Conservation (phyloP, 495 filamentous ascomycete species). For the Aspergillus panamensis region DNA sequence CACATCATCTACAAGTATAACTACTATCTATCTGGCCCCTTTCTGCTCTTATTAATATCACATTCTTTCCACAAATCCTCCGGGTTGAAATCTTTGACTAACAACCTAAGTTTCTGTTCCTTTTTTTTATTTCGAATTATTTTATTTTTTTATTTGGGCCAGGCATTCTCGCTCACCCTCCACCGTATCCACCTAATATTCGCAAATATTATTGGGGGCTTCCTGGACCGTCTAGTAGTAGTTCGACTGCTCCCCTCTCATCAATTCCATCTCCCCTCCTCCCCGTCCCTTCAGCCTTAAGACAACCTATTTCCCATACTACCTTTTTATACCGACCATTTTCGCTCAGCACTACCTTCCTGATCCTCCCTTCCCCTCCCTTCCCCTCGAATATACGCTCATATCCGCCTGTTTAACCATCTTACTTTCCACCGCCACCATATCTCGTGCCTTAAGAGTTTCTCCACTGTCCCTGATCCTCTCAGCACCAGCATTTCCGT, state of each 20-base stretch:
- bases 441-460: background rate
- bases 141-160: conserved; percentile 20
- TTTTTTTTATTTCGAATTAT: conserved; percentile 5
- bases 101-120: conserved; percentile 3
- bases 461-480: background rate
- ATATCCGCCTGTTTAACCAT: background rate
- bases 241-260: conserved; percentile 10
- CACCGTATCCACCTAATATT: conserved; percentile 12
- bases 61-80: conserved; percentile 25
- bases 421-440: background rate
- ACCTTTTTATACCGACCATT: background rate
- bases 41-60: conserved; percentile 26
- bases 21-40: conserved; percentile 23
- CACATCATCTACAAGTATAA: conserved; percentile 14
- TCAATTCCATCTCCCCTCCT: conserved; percentile 23
- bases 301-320: background rate
- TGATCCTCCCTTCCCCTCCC: background rate
- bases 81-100: conserved; percentile 14
- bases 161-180: conserved; percentile 10
- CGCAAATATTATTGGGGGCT: conserved; percentile 21
- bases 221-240: conserved; percentile 14
- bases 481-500: background rate
- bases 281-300: conserved; percentile 11
- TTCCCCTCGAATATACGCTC: background rate
- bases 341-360: background rate